Evolutionary conservation across 1,284 basidiomycete genomes (phyloP).

Genomic region (Neolentinus lepideus): DNA sequence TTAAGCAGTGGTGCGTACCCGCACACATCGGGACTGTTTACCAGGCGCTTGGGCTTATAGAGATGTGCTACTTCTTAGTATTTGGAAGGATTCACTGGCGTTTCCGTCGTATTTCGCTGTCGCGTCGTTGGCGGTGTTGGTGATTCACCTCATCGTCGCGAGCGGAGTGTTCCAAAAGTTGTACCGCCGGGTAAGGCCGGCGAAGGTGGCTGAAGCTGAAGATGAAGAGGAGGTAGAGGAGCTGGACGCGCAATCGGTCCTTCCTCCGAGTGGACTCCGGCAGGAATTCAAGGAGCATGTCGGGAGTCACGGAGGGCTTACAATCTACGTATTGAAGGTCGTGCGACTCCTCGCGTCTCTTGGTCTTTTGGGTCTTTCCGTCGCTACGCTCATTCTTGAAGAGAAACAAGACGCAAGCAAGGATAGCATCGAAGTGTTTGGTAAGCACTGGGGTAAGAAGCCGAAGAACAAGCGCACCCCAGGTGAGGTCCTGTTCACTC

Average conservation of each 20-base stretch:
- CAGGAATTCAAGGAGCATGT: slow-evolving; percentile 6
- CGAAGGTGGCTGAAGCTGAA: background rate
- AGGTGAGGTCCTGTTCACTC: slow-evolving; percentile 1
- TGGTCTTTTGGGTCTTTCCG: slow-evolving; percentile 12
- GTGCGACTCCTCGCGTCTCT: slow-evolving; percentile 14
- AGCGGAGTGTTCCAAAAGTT: background rate
- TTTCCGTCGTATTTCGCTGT: slow-evolving; percentile 12
- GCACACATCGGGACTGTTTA: background rate
- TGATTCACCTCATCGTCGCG: slow-evolving; percentile 4
- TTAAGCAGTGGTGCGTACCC: background rate
- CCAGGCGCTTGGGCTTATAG: background rate
- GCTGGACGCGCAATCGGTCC: background rate
- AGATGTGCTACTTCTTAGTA: background rate
- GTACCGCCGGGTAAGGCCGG: background rate
- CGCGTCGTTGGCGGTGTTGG: slow-evolving; percentile 7
- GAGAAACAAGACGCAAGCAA: slow-evolving; percentile 2
- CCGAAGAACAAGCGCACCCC: slow-evolving; percentile 1
- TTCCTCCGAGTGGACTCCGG: background rate
- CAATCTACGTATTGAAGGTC: slow-evolving; percentile 17
- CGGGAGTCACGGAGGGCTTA: slow-evolving; percentile 12
- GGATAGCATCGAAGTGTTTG: background rate
- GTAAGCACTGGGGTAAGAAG: slow-evolving; percentile 7
- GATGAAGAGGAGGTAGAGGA: background rate
- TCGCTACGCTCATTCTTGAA: slow-evolving; percentile 11
- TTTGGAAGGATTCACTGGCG: slow-evolving; percentile 7